Evolutionary conservation across 2,329 filamentous ascomycete genomes (phyloP), one percentile per base, ranked within the genome.

Genomic region (Hypocrella siamensis): DNA sequence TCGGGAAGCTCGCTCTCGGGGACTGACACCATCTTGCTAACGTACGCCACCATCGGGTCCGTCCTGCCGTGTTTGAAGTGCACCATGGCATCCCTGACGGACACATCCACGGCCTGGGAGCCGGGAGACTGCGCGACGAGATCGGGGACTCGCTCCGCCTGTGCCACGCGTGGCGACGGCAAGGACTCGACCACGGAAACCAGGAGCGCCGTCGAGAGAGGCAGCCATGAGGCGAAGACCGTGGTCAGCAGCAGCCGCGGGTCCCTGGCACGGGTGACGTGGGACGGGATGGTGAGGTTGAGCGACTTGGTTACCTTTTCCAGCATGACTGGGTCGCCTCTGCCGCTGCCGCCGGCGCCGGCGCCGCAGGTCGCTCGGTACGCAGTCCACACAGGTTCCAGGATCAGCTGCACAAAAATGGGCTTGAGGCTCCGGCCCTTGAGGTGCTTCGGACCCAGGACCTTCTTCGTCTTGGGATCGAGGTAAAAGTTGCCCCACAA

Each of bases 21-120:
- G 10, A 98, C 68, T 0, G 90, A 90, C 2, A 96, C 82, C 85
- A 98, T 94, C 53, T 98, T 98, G 58, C 88, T 96, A 38, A 98
- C 82, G 42, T 93, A 98, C 7, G 83, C 88, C 2, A 98, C 83
- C 0, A 93, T 75, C 0, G 88, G 86, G 35, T 80, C 79, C 1
- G 75, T 65, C 25, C 70, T 64, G 0, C 65, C 66, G 4, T 71
- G 71, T 46, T 80, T 81, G 49, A 93, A 94, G 1, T 75, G 65
- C 2, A 80, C 58, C 76, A 96, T 88, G 5, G 88, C 83, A n/a
- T 79, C 64, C 42, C 74, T 78, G 33, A 96, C 60, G 6, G 63
- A 58, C 2, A 69, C 57, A 32, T 81, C 74, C 28, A 96, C 75
- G 42, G 73, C 65, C 3, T 73, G 67, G 3, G 76, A 66, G 1